Evolutionary conservation across 2,329 filamentous ascomycete species (phyloP), one percentile per base, ranked within the genome.

Genomic region (Sarocladium brachiariae): DNA sequence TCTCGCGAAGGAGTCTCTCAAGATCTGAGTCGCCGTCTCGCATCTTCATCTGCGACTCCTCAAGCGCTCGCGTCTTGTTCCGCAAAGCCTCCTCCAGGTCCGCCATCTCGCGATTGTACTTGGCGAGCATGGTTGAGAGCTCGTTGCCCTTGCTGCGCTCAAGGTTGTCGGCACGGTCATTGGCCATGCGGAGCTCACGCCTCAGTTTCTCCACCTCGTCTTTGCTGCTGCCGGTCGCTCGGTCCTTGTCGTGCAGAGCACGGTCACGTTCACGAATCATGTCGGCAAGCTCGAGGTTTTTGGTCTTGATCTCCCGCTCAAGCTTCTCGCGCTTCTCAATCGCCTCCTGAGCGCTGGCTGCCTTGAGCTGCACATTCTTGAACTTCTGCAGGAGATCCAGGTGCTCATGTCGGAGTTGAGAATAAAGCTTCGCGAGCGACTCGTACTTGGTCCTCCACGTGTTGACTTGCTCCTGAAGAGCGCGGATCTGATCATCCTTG

Each of bases 371-470:
- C 33, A 96, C 88, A 6, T 84, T 78, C 77, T 99, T 99, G 72
- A 96, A 97, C 64, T 95, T 97, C 63, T 96, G 89, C 39, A 99
- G 74, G 13, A 99, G 79, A 62, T 97, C 92, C 27, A 99, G 76
- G 71, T 99, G 93, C 68, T 99, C 93, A 57, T 93, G 87, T 49
- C 93, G 86, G 54, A 99, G 75, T 69, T 99, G 93, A 7, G 92
- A 96, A 70, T 99, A 99, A 13, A 99, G 78, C 72, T 97, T 99
- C 21, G 93, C 93, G 47, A 99, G 74, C 1, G 92, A 88, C 67
- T 99, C 93, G 63, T 99, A 99, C 69, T 99, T 99, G 49, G 87
- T 86, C 52, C 93, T 81, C 93, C 93, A 99, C 0, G 91, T 96
- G 68, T 96, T 96, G 57, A 97, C 87, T 70, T 97, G 93, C 70